These are phyloP conservation scores for Penicillium sp. DNA, from an alignment of 2,329 filamentous ascomycete species.

Conservation along the genomic window DNA sequence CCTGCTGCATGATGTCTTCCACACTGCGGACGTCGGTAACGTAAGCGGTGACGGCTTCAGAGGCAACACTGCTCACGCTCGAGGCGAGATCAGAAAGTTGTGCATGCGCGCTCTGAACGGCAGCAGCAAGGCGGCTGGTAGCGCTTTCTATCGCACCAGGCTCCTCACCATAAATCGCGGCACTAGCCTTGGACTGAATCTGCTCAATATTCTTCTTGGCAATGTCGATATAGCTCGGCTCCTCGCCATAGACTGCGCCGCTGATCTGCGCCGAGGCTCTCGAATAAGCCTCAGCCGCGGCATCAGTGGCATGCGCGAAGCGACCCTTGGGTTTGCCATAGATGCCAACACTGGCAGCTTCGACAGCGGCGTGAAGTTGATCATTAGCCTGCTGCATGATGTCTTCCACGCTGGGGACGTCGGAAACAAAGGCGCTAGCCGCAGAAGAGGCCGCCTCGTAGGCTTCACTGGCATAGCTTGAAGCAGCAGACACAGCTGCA, in stretches of 20 bases:
- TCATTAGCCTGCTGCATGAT: conserved; percentile 60
- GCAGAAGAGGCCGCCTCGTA: conserved; percentile 47
- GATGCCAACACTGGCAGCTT: conserved; percentile 59
- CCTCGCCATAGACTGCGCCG: conserved; percentile 58
- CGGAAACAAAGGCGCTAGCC: conserved; percentile 47
- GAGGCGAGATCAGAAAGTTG: conserved; percentile 37
- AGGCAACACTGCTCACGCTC: conserved; percentile 35
- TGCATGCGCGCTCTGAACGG: conserved; percentile 41
- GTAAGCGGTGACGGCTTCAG: conserved; percentile 32
- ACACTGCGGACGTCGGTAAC: conserved; percentile 60
- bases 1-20: conserved; percentile 60
- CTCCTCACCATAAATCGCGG: conserved; percentile 58
- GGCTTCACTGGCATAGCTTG: conserved; percentile 54
- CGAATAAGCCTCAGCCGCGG: conserved; percentile 55
- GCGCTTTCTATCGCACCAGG: conserved; percentile 40
- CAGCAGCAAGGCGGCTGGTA: conserved; percentile 30
- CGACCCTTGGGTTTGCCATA: conserved; percentile 60
- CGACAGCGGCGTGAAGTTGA: conserved; percentile 61
- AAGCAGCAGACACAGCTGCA: conserved; percentile 50
- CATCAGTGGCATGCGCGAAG: conserved; percentile 57
- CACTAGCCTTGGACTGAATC: conserved; percentile 58
- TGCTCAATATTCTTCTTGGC: conserved; percentile 56
- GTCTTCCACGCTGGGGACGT: conserved; percentile 59
- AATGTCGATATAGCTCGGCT: conserved; percentile 54
- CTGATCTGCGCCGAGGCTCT: conserved; percentile 54